Base-by-base conservation (phyloP, 352 stramenopile species). In the Globisporangium spinosum region DNA sequence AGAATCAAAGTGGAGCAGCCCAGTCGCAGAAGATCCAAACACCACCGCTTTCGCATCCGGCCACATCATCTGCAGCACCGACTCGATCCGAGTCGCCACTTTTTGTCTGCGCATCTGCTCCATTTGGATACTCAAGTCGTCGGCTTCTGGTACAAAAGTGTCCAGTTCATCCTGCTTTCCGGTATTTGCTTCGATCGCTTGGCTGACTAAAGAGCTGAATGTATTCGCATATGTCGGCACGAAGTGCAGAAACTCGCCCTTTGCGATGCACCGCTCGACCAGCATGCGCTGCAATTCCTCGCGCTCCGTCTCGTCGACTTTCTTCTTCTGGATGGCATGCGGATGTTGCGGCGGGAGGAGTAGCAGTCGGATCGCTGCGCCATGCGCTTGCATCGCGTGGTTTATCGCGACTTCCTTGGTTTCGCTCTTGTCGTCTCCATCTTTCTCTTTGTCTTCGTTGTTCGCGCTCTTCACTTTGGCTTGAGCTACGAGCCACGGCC, bases 11-110 rank as follows among this genome's bases (percentile, higher is more conserved):
- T 71, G 53, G 12, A 89, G 65, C 47, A 93, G 56, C 0, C 72
- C 73, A 6, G 85, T 93, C 20, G 75, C 69, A 0, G 83, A 91
- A 1, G 87, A 95, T 0, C 87, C 87, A 62, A 95, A 93, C 3
- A 85, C 40, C n/a, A 83, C 5, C 3, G 91, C 83, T 35, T 70
- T 70, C 2, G 82, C 82, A 66, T 95, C 85, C 0, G 83, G 80
- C 87, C 85, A 95, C 56, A 92, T 68, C 64, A 85, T 67, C 2
- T 70, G 71, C 45, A 95, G 65, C 8, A 77, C 23, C 1, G 55
- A 59, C 56, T 93, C 80, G 2, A 91, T 68, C 5, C 72, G 76
- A 17, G 32, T 13, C 17, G 75, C 73, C 0, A 92, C 70, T 45
- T 53, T 38, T 3, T 74, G 51, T 22, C 78, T 69, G 17, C 75